These are phyloP conservation scores for Funneliformis caledonium DNA, from an alignment of 371 early-diverging fungal species.

Conservation along the genomic window DNA sequence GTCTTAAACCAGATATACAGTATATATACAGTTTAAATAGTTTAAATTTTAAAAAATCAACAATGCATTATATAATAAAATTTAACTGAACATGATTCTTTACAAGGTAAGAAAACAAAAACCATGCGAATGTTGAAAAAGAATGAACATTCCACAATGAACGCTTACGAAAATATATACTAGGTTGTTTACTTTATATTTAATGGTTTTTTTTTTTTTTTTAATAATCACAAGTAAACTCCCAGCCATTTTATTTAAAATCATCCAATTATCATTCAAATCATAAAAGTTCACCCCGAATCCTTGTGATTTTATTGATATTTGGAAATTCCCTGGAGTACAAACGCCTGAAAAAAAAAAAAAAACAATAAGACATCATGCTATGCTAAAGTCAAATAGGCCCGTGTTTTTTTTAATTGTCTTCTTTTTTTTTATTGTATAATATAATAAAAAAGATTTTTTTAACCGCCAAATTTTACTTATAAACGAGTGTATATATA, in stretches of 20 bases:
- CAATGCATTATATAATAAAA: too few relatives aligned
- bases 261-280: slow-evolving; percentile 6
- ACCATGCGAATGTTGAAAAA: too few relatives aligned
- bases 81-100: too few relatives aligned
- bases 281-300: not conserved
- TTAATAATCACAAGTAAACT: too few relatives aligned
- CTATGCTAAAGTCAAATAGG: not conserved
- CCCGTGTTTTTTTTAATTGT: not conserved
- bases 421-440: not conserved
- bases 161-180: too few relatives aligned
- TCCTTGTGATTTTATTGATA: slow-evolving; percentile 21
- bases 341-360: slow-evolving; percentile 28
- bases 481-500: not conserved
- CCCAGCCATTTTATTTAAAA: slow-evolving; percentile 2
- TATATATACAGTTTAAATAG: too few relatives aligned
- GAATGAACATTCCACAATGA: too few relatives aligned
- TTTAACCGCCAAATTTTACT: not conserved
- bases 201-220: too few relatives aligned
- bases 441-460: not conserved
- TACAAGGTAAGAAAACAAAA: too few relatives aligned
- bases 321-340: slow-evolving; percentile 10
- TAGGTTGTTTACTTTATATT: too few relatives aligned
- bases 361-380: not conserved
- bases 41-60: too few relatives aligned
- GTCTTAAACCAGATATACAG: too few relatives aligned